phyloP scores from a whole-genome alignment of 129 eudicot genomes.

The Lactuca saligna region DNA sequence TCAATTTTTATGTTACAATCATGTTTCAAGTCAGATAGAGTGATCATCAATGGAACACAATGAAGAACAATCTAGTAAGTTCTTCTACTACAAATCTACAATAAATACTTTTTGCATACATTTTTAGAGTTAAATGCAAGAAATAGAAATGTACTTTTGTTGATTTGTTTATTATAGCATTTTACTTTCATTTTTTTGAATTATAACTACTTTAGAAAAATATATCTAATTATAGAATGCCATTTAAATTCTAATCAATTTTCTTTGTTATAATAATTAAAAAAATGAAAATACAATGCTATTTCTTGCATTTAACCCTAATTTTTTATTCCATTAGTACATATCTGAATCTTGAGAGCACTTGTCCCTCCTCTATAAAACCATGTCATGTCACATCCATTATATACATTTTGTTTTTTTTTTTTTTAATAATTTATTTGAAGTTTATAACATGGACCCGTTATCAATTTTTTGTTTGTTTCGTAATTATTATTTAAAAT shows the following conservation, averaged over 20 bases:
- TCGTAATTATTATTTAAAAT: too few relatives aligned
- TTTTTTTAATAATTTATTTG: too few relatives aligned
- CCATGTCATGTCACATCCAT: too few relatives aligned
- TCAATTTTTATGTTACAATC: constrained; percentile 8
- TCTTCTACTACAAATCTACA: not conserved
- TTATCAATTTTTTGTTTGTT: too few relatives aligned
- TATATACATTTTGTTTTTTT: too few relatives aligned
- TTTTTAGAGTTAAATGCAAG: not conserved
- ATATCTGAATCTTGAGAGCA: too few relatives aligned
- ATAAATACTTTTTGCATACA: not conserved
- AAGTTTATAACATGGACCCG: too few relatives aligned
- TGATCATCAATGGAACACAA: not conserved
- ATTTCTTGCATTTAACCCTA: too few relatives aligned
- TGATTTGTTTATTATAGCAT: not conserved
- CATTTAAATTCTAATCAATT: not conserved
- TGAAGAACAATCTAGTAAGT: not conserved
- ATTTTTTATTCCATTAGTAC: too few relatives aligned
- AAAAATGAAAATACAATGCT: not conserved
- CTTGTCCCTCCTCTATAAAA: too few relatives aligned
- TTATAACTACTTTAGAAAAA: not conserved
- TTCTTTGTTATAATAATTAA: not conserved
- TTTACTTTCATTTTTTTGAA: not conserved
- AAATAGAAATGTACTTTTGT: too few relatives aligned
- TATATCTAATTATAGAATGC: not conserved
- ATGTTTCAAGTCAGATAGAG: constrained; percentile 9